Conservation (phyloP, 2,329 filamentous ascomycete genomes). For the Thielaviopsis populi region DNA sequence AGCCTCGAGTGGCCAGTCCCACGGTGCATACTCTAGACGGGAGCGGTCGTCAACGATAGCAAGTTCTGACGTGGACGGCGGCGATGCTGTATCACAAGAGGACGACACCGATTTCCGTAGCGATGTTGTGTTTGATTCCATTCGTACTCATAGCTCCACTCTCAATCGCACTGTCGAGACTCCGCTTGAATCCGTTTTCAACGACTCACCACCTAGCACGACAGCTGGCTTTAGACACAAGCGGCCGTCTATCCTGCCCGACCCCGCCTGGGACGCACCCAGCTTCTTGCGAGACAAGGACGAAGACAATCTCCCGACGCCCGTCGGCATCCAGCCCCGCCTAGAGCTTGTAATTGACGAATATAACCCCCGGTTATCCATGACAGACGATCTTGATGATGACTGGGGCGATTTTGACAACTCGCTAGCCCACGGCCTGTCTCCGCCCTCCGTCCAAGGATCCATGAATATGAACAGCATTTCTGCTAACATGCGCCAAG, state of each 20-base stretch:
- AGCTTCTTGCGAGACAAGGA: conserved; percentile 36
- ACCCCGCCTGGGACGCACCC: conserved; percentile 16
- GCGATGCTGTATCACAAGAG: conserved; percentile 50
- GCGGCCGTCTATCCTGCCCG: conserved; percentile 15
- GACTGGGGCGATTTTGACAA: conserved; percentile 46
- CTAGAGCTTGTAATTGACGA: conserved; percentile 6
- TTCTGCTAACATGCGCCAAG: conserved; percentile 38
- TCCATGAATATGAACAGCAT: conserved; percentile 39
- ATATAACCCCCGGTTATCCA: conserved; percentile 30
- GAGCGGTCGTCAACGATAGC: conserved; percentile 43
- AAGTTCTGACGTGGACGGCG: conserved; percentile 53
- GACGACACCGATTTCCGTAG: conserved; percentile 68
- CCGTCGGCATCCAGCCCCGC: conserved; percentile 10
- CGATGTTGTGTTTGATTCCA: conserved; percentile 62
- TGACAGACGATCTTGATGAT: conserved; percentile 49
- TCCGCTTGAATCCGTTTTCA: conserved; percentile 65
- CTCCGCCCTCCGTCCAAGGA: conserved; percentile 36
- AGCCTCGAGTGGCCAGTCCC: conserved; percentile 11
- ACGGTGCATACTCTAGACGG: conserved; percentile 19
- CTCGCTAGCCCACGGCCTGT: conserved; percentile 39
- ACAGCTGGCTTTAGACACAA: conserved; percentile 25
- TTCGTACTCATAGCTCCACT: conserved; percentile 54
- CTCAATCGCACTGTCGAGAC: conserved; percentile 53
- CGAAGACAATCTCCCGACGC: conserved; percentile 40
- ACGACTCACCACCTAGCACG: conserved; percentile 55